Evolutionary conservation across 1,139 yeast genomes (phyloP), one percentile per base, ranked within the genome.

Genomic region (Yamadazyma songkhlaensis): DNA sequence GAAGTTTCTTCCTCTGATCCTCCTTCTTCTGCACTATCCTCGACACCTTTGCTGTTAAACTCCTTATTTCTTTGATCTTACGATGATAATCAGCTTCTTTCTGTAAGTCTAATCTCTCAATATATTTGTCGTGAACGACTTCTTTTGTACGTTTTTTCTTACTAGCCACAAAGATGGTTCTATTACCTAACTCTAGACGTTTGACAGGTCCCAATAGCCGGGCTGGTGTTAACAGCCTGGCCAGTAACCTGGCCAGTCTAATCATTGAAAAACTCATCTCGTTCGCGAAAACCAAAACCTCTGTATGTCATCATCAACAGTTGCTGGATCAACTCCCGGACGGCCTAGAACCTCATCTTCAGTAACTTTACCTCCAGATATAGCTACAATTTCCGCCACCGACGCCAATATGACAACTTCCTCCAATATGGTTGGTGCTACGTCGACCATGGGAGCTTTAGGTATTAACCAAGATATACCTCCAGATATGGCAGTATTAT

Each of bases 401-500:
- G 61, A 58, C 37, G 49, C 58, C 9, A 48, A 47, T 32, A 40
- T 48, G 34, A 46, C 54, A 29, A 49, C 54, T 2, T 39, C 60
- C 5, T 40, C 53, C 3, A 42, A 43, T 17, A 39, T 44, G 3
- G 47, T 45, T 3, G 14, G 37, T 21, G 40, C 43, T 26, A 28
- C 47, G 6, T 33, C 44, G 7, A 17, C 43, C 3, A 41, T 37
- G 7, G 37, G 40, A 10, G 31, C 40, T 1, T 37, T 44, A 30
- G 24, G 24, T 9, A 31, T 47, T 12, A 42, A 41, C 25, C 66
- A 59, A 9, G 77, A 71, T 44, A 68, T 70, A 17, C 75, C 77
- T 2, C 76, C 76, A 6, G 77, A 71, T 43, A 62, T 71, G 73
- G 69, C 63, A 6, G 54, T 70, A 5, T 53, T 70, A 31, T 59